Evolutionary conservation across 495 filamentous ascomycete species (phyloP), one percentile per base, ranked within the genome.

Genomic region (Opeltia flavorubescens): DNA sequence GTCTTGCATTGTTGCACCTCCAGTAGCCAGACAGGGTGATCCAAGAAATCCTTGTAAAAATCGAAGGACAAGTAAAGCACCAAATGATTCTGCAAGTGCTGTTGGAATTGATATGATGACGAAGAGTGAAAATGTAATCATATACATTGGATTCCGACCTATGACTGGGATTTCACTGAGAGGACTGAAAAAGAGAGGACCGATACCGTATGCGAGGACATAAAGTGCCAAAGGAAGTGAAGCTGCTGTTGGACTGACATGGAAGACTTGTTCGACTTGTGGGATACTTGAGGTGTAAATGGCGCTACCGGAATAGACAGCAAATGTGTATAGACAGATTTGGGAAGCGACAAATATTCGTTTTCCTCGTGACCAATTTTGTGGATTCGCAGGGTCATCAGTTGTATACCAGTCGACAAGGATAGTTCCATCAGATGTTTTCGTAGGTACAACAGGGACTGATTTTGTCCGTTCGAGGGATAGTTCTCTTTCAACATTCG

Each of bases 361-460:
- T 44, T 68, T 70, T 18, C 20, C 34, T 30, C 56, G 58, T 2
- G 65, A 62, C 74, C 74, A 78, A 43, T 76, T 77, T 33, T 74
- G 68, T 2, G 74, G 75, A 43, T 78, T 76, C 4, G 62, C 71
- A 7, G 60, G 52, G 51, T 76, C 74, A 30, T 71, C 65, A 4
- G 68, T 67, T 33, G 61, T 65, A 50, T 76, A 74, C 74, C 74
- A 77, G 45, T 74, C 68, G n/a, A 74, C 70, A 0, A 76, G 60
- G 38, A 66, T 70, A 34, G 67, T 65, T 47, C 68, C 68, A 39
- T 72, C 69, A 36, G 45, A 48, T 9, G 62, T 67, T 36, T 52
- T 63, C 29, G 51, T 58, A 0, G 75, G 70, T 0, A 59, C 54
- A 27, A 76, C 66, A 20, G 72, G 69, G 6, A 64, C 63, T 11